A percentile compares a stretch with the other conserved stretches of the same genome.
Evolutionary conservation across 257 asterid species (phyloP).

Genomic region (Paraleonurus japonicus): DNA sequence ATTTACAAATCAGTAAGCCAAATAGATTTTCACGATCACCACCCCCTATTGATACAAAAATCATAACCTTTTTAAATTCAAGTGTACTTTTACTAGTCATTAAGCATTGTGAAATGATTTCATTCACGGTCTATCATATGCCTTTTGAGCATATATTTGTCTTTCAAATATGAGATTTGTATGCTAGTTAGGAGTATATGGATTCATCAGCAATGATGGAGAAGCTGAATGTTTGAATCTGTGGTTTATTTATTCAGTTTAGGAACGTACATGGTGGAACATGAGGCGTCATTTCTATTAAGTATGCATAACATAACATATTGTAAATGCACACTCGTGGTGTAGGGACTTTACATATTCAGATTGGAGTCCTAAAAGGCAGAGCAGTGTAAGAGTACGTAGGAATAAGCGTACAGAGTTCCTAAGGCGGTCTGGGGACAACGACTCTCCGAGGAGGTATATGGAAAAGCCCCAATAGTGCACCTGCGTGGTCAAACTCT

Average conservation of each 20-base stretch:
- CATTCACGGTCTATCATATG: not conserved
- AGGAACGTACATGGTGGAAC: not conserved
- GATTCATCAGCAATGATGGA: not conserved
- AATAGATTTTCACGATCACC: not conserved
- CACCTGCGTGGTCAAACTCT: constrained; percentile 48
- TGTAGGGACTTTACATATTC: constrained; percentile 47
- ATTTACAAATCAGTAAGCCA: not conserved
- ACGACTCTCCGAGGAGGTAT: constrained; percentile 36
- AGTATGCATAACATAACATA: constrained; percentile 14
- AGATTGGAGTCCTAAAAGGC: constrained; percentile 36
- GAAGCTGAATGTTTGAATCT: not conserved
- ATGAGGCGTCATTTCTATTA: not conserved
- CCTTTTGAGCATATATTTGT: not conserved
- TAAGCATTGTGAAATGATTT: not conserved
- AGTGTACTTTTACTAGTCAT: not conserved
- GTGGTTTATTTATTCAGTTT: not conserved
- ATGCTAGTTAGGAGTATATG: not conserved
- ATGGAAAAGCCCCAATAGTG: constrained; percentile 41
- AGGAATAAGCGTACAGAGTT: constrained; percentile 62
- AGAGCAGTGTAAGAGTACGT: constrained; percentile 35
- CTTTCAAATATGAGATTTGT: not conserved
- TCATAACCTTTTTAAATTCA: not conserved
- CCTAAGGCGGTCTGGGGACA: constrained; percentile 51
- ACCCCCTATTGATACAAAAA: not conserved
- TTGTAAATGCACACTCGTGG: constrained; percentile 17